A percentile compares a stretch with the other conserved stretches of the same genome.
These are phyloP conservation scores for Lactifluus pinguis DNA, from an alignment of 768 basidiomycete species.

Conservation along the genomic window DNA sequence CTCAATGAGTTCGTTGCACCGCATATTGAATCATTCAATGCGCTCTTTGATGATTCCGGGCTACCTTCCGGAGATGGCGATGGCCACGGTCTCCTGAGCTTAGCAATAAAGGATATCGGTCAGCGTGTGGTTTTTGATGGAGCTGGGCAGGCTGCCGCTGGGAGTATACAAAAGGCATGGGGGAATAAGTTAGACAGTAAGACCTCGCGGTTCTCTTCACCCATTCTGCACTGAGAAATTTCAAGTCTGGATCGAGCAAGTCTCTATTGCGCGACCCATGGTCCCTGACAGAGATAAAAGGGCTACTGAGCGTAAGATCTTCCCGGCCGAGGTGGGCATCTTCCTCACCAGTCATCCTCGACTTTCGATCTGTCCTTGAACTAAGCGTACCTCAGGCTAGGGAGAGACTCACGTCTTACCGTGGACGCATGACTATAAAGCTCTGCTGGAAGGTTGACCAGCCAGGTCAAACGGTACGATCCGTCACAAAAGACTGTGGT, in stretches of 20 bases:
- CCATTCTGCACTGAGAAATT: conserved; percentile 5
- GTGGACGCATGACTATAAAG: conserved; percentile 80
- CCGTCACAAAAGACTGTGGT: conserved; percentile 77
- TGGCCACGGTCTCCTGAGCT: conserved; percentile 67
- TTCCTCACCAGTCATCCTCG: background rate
- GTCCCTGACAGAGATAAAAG: conserved; percentile 75
- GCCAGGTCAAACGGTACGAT: conserved; percentile 56
- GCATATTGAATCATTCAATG: conserved; percentile 94
- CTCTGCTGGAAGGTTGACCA: conserved; percentile 71
- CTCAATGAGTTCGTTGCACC: conserved; percentile 90
- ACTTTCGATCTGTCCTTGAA: background rate
- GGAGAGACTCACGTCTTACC: conserved; percentile 87
- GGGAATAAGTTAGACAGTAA: conserved; percentile 83
- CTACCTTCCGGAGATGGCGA: conserved; percentile 63
- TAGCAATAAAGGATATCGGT: conserved; percentile 76
- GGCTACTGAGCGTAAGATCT: conserved; percentile 68
- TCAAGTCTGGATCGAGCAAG: conserved; percentile 85
- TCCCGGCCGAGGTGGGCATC: conserved; percentile 72
- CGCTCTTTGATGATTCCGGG: conserved; percentile 90
- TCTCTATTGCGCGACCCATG: conserved; percentile 76
- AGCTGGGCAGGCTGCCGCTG: conserved; percentile 42
- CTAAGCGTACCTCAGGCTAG: conserved; percentile 52
- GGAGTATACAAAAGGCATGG: conserved; percentile 47
- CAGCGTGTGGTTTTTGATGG: conserved; percentile 92
- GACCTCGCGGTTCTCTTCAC: conserved; percentile 26